A percentile compares a stretch with the other conserved stretches of the same genome.
Conservation (phyloP, 495 filamentous ascomycete genomes). For the Thermochaetoides thermophila region DNA sequence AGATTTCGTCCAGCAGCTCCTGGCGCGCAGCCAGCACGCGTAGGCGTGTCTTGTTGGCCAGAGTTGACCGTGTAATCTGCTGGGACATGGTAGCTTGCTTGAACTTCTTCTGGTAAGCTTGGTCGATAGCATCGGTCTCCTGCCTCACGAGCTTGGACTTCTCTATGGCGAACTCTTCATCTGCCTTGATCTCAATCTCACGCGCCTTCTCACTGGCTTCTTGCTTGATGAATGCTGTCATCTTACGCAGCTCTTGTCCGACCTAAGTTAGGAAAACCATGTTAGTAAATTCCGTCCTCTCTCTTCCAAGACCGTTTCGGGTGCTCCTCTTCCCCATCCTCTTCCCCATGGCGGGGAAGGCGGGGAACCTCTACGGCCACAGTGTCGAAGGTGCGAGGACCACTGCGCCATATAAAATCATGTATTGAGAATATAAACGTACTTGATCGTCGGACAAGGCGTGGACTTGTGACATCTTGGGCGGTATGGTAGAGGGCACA, state of each 20-base stretch:
- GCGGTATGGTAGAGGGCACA: slow-evolving; percentile 12
- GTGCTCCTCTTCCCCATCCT: too few species aligned
- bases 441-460: slow-evolving; percentile 97
- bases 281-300: too few species aligned
- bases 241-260: slow-evolving; percentile 90
- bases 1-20: slow-evolving; percentile 83
- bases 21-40: slow-evolving; percentile 74
- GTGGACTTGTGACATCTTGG: slow-evolving; percentile 83
- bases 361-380: too few species aligned
- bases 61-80: slow-evolving; percentile 88
- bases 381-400: too few species aligned
- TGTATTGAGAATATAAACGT: too few species aligned
- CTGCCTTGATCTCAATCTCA: slow-evolving; percentile 94
- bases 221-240: slow-evolving; percentile 99
- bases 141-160: slow-evolving; percentile 95
- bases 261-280: slow-evolving; percentile 47
- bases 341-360: too few species aligned
- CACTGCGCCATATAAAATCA: too few species aligned
- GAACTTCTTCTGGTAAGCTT: slow-evolving; percentile 89
- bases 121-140: slow-evolving; percentile 86
- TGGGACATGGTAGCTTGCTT: slow-evolving; percentile 93
- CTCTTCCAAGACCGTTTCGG: too few species aligned
- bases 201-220: slow-evolving; percentile 92
- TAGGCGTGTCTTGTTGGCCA: slow-evolving; percentile 88
- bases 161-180: slow-evolving; percentile 96